A percentile compares a stretch with the other conserved stretches of the same genome.
phyloP scores from a whole-genome alignment of 768 basidiomycete genomes.

The Auricularia heimuer region DNA sequence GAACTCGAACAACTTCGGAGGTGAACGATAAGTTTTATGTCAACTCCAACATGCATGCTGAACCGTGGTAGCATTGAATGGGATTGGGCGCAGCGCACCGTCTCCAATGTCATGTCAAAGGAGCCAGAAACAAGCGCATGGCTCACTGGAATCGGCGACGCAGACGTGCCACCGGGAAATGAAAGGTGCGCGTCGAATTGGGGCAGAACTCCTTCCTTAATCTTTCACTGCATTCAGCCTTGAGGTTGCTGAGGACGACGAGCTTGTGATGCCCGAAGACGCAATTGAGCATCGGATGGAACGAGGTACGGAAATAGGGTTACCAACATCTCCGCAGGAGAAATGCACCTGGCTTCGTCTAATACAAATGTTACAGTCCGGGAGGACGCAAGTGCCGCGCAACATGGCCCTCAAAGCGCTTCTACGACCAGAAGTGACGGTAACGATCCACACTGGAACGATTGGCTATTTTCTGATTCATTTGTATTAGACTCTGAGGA shows the following conservation, averaged over 20 bases:
- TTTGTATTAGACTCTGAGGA: no score
- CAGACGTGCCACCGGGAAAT: neutral
- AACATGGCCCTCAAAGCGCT: no score
- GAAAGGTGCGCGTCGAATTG: neutral
- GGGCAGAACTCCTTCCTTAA: neutral
- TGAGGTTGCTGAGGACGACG: neutral
- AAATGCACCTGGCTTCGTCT: no score
- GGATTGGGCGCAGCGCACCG: neutral
- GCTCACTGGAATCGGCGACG: neutral
- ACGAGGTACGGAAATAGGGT: neutral
- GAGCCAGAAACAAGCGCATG: neutral
- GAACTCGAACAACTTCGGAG: no score
- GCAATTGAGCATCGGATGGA: neutral
- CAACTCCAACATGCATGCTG: no score
- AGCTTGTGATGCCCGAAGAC: neutral
- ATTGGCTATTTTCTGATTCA: no score
- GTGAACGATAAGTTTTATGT: no score
- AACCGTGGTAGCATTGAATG: neutral
- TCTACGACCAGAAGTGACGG: no score
- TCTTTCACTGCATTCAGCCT: neutral
- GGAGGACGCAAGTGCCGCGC: no score
- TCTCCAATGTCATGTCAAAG: neutral
- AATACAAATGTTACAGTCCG: no score
- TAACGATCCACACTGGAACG: no score
- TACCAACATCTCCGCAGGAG: neutral